Conservation (phyloP, 1,139 yeast species). For the Geotrichum siamense region DNA sequence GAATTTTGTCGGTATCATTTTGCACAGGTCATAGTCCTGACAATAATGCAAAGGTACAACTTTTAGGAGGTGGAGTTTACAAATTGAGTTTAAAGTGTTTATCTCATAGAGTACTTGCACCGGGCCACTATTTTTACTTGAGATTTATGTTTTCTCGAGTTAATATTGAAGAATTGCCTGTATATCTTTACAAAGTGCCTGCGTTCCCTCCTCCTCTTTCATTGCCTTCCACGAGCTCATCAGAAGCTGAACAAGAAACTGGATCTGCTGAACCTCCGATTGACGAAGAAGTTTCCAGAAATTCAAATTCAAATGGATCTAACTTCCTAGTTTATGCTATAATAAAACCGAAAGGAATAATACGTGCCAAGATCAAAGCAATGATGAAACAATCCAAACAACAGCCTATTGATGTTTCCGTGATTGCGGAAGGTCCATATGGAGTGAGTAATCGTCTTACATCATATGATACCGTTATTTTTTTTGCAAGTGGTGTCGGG, state of each 20-base stretch:
- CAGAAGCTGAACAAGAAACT: no score
- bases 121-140: background rate
- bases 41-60: background rate
- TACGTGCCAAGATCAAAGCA: slow-evolving; percentile 26
- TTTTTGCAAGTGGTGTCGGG: slow-evolving; percentile 63
- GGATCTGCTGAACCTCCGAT: no score
- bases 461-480: slow-evolving; percentile 45
- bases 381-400: slow-evolving; percentile 20
- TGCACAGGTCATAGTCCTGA: background rate
- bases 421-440: slow-evolving; percentile 51
- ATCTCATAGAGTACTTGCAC: background rate
- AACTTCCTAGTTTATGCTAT: no score
- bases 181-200: no score
- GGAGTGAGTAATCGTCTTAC: slow-evolving; percentile 44
- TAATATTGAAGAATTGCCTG: slow-evolving; percentile 38
- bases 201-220: no score
- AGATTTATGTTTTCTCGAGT: slow-evolving; percentile 28
- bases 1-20: slow-evolving; percentile 40
- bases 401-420: slow-evolving; percentile 22
- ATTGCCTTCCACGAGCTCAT: no score
- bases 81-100: background rate
- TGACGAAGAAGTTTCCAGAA: no score
- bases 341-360: no score
- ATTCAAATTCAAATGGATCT: no score
- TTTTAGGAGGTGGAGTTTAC: background rate